Conservation (phyloP, 306 rosid species). For the Amphicarpaea edgeworthii region DNA sequence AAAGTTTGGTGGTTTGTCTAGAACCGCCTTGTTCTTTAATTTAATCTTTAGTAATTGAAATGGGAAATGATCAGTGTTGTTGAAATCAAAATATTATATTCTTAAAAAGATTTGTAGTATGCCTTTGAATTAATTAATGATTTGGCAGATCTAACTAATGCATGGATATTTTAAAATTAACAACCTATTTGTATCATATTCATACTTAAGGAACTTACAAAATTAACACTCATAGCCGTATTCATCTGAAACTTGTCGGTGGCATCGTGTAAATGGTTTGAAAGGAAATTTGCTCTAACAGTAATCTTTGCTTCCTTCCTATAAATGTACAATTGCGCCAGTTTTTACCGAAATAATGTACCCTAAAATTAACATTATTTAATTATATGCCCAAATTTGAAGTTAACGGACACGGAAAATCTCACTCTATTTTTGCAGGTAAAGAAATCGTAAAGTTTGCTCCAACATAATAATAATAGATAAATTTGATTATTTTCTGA, state of each 20-base stretch:
- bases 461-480: background rate
- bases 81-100: background rate
- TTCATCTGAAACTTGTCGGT: too few relatives aligned
- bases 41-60: background rate
- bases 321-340: background rate
- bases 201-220: background rate
- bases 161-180: background rate
- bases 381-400: background rate
- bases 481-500: constrained; percentile 15
- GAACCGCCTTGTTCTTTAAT: background rate
- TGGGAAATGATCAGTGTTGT: background rate
- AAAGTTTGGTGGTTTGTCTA: constrained; percentile 4
- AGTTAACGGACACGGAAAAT: background rate
- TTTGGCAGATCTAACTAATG: background rate
- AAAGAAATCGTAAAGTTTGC: too few relatives aligned
- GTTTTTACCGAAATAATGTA: background rate
- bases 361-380: background rate
- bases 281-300: background rate
- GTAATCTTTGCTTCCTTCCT: background rate
- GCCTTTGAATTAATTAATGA: constrained; percentile 6
- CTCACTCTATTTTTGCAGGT: background rate
- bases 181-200: background rate
- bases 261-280: background rate
- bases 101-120: background rate
- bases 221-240: background rate